Base-by-base conservation (phyloP, 192 early-diverging fungal species). In the Coemansia sp. region DNA sequence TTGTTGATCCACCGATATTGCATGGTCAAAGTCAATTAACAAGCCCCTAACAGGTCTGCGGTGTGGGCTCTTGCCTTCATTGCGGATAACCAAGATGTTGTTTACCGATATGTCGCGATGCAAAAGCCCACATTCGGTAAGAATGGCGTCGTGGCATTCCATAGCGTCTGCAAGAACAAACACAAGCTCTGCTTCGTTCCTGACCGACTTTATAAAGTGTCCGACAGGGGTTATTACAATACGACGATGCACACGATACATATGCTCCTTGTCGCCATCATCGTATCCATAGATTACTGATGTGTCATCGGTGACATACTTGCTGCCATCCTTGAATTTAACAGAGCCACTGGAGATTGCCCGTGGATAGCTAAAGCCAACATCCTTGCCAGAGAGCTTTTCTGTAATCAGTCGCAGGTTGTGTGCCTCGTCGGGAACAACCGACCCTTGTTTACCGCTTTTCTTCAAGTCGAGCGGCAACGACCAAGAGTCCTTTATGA, bases 11-110 rank as follows among this genome's bases (percentile, higher is more conserved):
- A 26, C 26, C 8, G 61, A 40, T 1, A 71, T 44, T 1, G 62
- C 72, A 42, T 60, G 52, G 16, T 72, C 78, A 21, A 75, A 71
- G n/a, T 80, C 73, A 8, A 80, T 72, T 1, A 73, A 53, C 7
- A 75, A 21, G 0, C 78, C 78, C 18, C 32, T 57, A 9, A 40
- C 67, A 12, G 56, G 56, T 26, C 37, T 15, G 49, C 16, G 3
- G 4, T 6, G n/a, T 0, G 44, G 2, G 3, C 15, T 5, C 6
- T 12, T 41, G 10, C 42, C 21, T 13, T 40, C 19, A 2, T 23
- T 49, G 5, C 62, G 42, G 44, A 65, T 26, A 19, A 72, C 67
- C 10, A 75, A 42, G 1, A 75, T 65, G 37, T 75, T 80, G 13
- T 65, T 75, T 0, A 37, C 47, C 7, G 78, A 71, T 4, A 80